A percentile compares a stretch with the other conserved stretches of the same genome.
phyloP scores from a whole-genome alignment of 257 asterid genomes.

The Fraxinus quadrangulata region DNA sequence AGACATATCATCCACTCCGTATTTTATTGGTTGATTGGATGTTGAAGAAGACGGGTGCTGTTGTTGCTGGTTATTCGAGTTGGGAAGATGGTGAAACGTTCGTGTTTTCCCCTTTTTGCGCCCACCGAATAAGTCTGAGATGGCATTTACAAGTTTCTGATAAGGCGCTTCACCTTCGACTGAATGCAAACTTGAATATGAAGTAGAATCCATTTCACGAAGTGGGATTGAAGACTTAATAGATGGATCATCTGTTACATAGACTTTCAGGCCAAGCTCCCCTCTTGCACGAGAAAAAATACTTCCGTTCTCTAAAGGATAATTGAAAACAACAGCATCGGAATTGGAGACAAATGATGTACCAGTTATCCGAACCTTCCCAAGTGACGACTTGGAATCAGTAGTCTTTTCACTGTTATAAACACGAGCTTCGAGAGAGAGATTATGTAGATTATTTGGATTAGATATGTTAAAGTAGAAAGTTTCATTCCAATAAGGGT shows the following conservation, averaged over 20 bases:
- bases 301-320: constrained; percentile 74
- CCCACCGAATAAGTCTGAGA: constrained; percentile 25
- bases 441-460: constrained; percentile 52
- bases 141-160: constrained; percentile 29
- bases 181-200: constrained; percentile 38
- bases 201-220: constrained; percentile 45
- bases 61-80: constrained; percentile 38
- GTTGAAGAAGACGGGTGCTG: constrained; percentile 34
- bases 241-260: constrained; percentile 61
- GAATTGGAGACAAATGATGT: constrained; percentile 67
- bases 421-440: constrained; percentile 72
- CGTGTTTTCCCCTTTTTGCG: constrained; percentile 46
- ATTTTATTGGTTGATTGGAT: constrained; percentile 34
- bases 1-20: constrained; percentile 55
- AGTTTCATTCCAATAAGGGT: constrained; percentile 81
- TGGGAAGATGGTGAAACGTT: constrained; percentile 54
- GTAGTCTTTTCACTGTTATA: constrained; percentile 44
- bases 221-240: constrained; percentile 48
- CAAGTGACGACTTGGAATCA: constrained; percentile 66
- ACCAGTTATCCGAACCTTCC: constrained; percentile 62
- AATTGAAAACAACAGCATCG: constrained; percentile 74
- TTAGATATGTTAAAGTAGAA: constrained; percentile 67
- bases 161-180: constrained; percentile 32
- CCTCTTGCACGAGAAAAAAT: constrained; percentile 72
- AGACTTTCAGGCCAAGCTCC: constrained; percentile 79